Base-by-base conservation (phyloP, 805 yeast genomes). In the Sugiyamaella boreocaroliniensis region DNA sequence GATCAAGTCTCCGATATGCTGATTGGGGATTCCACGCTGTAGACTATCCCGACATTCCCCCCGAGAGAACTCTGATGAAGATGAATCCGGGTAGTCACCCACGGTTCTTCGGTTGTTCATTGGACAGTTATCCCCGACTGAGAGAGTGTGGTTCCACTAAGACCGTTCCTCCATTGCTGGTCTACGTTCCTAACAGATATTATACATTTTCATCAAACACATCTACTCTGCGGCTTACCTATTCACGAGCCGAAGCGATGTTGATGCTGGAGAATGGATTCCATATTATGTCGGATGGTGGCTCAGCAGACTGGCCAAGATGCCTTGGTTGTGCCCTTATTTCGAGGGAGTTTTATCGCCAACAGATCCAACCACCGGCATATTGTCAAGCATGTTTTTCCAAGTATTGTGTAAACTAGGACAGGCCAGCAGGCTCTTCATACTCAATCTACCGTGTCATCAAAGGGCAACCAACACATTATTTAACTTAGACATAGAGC, bases 311-410 rank as follows among this genome's bases (percentile, higher is more conserved):
- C 43, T 88, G 87, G 83, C 71, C 79, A 40, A 76, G 81, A 6
- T 89, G 96, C 72, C 75, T 89, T 47, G 87, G 86, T 2, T 89
- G 96, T 75, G 96, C 96, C 3, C 79, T 87, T 47, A 73, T 89
- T 52, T 82, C 87, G 67, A 81, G 96, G 66, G 79, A 83, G 47
- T 84, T 85, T 68, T 93, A 87, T 71, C 77, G 89, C 65, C 69
- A 74, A 41, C 80, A 81, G 32, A 68, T 74, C 20, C 74, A 77
- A 20, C 83, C 85, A 55, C 73, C 82, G 11, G 82, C 76, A 8
- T 89, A 85, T 64, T 89, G 97, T 72, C 72, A 81, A 62, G 57
- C 71, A 53, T 89, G 96, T 65, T 85, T 89, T 67, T 69, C 72
- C 42, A 75, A 72, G 14, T 89, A 88, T 68, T 89, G 97, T 40